Evolutionary conservation across 2,329 filamentous ascomycete species (phyloP).

Genomic region (Chaetothyriales sp.): DNA sequence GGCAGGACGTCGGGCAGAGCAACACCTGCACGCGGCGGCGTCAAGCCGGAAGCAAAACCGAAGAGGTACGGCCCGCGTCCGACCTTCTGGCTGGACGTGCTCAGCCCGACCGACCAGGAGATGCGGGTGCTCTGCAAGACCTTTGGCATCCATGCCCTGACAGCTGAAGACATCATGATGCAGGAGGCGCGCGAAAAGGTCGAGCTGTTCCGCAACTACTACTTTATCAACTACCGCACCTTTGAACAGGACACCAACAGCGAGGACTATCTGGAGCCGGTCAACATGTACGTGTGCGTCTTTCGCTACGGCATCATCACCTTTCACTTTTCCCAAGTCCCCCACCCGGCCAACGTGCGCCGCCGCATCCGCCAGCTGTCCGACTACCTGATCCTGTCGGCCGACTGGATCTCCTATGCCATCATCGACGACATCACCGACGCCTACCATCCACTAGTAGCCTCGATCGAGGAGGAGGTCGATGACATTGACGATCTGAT

Average conservation of each 20-base stretch:
- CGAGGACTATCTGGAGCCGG: conserved; percentile 80
- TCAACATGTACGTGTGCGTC: conserved; percentile 95
- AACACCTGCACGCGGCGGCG: conserved; percentile 22
- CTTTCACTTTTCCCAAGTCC: conserved; percentile 88
- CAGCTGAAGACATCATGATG: conserved; percentile 91
- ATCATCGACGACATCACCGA: conserved; percentile 98
- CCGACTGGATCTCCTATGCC: conserved; percentile 97
- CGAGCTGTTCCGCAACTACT: conserved; percentile 92
- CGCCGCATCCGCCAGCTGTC: conserved; percentile 82
- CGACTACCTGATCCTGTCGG: conserved; percentile 81
- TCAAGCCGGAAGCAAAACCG: conserved; percentile 35
- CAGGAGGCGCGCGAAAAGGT: conserved; percentile 97
- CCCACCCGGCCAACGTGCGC: conserved; percentile 89
- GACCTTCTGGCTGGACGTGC: conserved; percentile 91
- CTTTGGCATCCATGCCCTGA: conserved; percentile 90
- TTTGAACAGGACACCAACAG: conserved; percentile 89
- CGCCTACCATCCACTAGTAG: conserved; percentile 82
- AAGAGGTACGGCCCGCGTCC: conserved; percentile 64
- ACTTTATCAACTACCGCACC: conserved; percentile 95
- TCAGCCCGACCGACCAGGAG: conserved; percentile 80
- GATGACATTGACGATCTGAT: conserved; percentile 94
- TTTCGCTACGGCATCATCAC: conserved; percentile 90
- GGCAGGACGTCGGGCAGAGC: conserved; percentile 5
- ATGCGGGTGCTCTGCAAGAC: conserved; percentile 88
- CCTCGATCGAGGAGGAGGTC: conserved; percentile 86